phyloP scores from a whole-genome alignment of 2,329 filamentous ascomycete species.

The Botryotinia convoluta region DNA sequence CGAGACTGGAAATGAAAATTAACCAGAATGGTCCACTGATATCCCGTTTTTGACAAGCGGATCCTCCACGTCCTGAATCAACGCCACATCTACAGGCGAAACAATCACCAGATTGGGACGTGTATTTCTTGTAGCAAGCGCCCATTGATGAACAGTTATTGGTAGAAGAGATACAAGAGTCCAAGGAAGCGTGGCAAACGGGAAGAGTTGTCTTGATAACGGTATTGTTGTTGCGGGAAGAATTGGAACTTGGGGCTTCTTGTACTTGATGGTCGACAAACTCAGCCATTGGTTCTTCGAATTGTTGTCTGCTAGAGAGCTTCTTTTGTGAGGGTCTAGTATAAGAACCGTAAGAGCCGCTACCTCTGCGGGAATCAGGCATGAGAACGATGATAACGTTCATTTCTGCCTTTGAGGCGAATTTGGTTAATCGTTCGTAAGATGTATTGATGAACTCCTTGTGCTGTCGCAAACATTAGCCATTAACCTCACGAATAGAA shows the following conservation, averaged over 20 bases:
- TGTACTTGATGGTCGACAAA: slow-evolving; percentile 15
- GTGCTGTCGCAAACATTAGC: slow-evolving; percentile 5
- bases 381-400: slow-evolving; percentile 36
- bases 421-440: slow-evolving; percentile 29
- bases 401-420: slow-evolving; percentile 33
- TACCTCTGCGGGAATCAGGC: slow-evolving; percentile 31
- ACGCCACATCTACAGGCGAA: slow-evolving; percentile 71
- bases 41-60: slow-evolving; percentile 87
- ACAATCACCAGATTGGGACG: slow-evolving; percentile 55
- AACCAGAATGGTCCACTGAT: slow-evolving; percentile 88
- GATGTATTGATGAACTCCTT: slow-evolving; percentile 5
- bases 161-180: slow-evolving; percentile 67
- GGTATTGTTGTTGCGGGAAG: slow-evolving; percentile 22
- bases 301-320: slow-evolving; percentile 29
- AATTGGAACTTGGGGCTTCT: slow-evolving; percentile 20
- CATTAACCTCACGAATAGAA: not conserved
- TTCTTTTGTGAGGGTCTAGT: slow-evolving; percentile 28
- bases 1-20: slow-evolving; percentile 70
- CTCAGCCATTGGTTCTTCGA: slow-evolving; percentile 35
- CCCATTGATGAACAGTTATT: slow-evolving; percentile 82
- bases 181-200: slow-evolving; percentile 70
- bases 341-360: slow-evolving; percentile 33
- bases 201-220: slow-evolving; percentile 41
- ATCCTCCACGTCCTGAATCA: slow-evolving; percentile 53
- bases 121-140: slow-evolving; percentile 66